Percentiles rank a stretch among this genome's conserved stretches.
Conservation (phyloP, 305 asterid species). For the Stenogyne calaminthoides region DNA sequence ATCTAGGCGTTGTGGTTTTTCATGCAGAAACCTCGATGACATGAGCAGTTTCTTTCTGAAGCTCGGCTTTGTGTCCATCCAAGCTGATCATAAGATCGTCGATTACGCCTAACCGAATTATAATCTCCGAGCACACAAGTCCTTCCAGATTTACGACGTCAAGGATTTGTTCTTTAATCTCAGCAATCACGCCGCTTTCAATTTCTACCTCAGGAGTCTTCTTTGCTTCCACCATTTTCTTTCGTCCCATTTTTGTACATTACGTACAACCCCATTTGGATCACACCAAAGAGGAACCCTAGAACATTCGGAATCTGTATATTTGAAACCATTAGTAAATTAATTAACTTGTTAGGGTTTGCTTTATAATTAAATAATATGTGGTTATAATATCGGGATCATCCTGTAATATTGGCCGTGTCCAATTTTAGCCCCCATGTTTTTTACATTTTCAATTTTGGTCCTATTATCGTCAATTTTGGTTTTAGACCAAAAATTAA, state of each 20-base stretch:
- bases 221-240: slow-evolving; percentile 34
- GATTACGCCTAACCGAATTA: slow-evolving; percentile 1
- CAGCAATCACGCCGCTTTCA: background rate
- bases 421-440: too few relatives aligned
- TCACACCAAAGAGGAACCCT: slow-evolving; percentile 63
- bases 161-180: slow-evolving; percentile 40
- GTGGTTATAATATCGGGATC: too few relatives aligned
- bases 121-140: background rate
- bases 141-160: slow-evolving; percentile 41
- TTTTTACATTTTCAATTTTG: too few relatives aligned
- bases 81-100: background rate
- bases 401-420: too few relatives aligned
- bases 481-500: too few relatives aligned
- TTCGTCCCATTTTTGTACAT: slow-evolving; percentile 43
- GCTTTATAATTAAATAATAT: too few relatives aligned
- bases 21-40: background rate
- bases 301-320: slow-evolving; percentile 69
- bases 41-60: background rate
- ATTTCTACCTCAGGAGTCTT: slow-evolving; percentile 10
- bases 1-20: background rate
- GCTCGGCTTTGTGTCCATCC: slow-evolving; percentile 15
- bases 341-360: too few relatives aligned
- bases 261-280: slow-evolving; percentile 63
- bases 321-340: too few relatives aligned
- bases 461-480: too few relatives aligned